Evolutionary conservation across 495 filamentous ascomycete genomes (phyloP).

Genomic region (Hyphodiscus hymeniophilus): DNA sequence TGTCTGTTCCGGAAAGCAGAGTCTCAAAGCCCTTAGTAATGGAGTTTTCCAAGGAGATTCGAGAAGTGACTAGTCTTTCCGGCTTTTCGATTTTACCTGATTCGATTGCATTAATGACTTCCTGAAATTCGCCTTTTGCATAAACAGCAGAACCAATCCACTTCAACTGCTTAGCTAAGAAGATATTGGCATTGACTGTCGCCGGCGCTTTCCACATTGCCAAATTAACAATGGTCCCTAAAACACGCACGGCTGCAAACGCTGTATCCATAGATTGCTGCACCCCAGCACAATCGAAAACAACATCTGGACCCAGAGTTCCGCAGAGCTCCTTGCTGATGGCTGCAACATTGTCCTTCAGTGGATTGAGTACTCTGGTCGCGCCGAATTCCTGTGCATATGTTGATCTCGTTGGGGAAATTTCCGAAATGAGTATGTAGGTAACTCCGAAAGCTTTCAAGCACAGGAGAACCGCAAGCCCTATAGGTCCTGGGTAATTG

Average conservation of each 20-base stretch:
- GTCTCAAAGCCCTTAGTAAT: too few relatives aligned
- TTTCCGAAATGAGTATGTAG: background rate
- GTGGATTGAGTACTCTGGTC: background rate
- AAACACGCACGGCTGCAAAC: background rate
- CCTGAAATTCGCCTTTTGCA: background rate
- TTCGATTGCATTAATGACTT: conserved; percentile 42
- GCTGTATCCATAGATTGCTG: background rate
- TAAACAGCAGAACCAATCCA: background rate
- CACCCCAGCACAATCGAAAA: background rate
- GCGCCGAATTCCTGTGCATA: background rate
- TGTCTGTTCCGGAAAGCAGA: too few relatives aligned
- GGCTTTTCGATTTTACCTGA: too few relatives aligned
- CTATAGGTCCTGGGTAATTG: too few relatives aligned
- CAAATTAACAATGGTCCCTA: background rate
- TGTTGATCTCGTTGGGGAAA: background rate
- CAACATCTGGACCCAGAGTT: background rate
- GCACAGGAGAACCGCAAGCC: background rate
- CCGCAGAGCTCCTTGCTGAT: background rate
- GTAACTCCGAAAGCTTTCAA: background rate
- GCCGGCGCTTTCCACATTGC: background rate
- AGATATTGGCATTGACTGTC: background rate
- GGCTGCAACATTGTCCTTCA: background rate
- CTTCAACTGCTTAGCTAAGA: background rate
- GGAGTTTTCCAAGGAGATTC: too few relatives aligned
- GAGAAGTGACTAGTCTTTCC: too few relatives aligned